Evolutionary conservation across 805 yeast species (phyloP).

Genomic region (Wickerhamomyces rabaulensis): DNA sequence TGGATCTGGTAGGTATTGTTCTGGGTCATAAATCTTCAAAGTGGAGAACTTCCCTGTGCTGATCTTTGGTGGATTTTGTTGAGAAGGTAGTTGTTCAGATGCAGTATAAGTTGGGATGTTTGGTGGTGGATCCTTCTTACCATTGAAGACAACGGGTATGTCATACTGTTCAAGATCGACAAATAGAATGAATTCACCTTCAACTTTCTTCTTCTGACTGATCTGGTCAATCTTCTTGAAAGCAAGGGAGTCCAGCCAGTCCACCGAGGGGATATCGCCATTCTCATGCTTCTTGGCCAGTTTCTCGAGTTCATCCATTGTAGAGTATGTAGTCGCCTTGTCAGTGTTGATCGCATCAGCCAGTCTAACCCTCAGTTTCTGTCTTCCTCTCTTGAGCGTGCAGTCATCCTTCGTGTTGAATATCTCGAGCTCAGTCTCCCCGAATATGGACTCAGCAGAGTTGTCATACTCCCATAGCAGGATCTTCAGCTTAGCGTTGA

Average conservation of each 20-base stretch:
- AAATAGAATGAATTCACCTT: constrained; percentile 34
- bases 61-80: constrained; percentile 22
- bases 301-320: constrained; percentile 45
- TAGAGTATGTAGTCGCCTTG: constrained; percentile 22
- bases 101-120: constrained; percentile 35
- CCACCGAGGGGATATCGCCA: constrained; percentile 54
- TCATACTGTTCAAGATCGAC: constrained; percentile 64
- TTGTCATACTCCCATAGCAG: constrained; percentile 65
- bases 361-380: constrained; percentile 45
- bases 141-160: constrained; percentile 66
- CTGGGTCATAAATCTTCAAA: constrained; percentile 59
- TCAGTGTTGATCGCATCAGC: constrained; percentile 28
- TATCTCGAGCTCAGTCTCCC: constrained; percentile 51
- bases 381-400: constrained; percentile 68
- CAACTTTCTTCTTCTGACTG: constrained; percentile 18
- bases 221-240: constrained; percentile 41
- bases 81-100: constrained; percentile 32
- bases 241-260: constrained; percentile 73
- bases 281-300: constrained; percentile 58
- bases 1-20: constrained; percentile 66
- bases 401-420: constrained; percentile 52
- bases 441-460: constrained; percentile 48
- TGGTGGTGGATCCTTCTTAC: constrained; percentile 37
- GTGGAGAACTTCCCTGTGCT: constrained; percentile 30
- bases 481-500: constrained; percentile 54